These are phyloP conservation scores for Cordyceps farinosa DNA, from an alignment of 2,329 filamentous ascomycete genomes.

Conservation along the genomic window DNA sequence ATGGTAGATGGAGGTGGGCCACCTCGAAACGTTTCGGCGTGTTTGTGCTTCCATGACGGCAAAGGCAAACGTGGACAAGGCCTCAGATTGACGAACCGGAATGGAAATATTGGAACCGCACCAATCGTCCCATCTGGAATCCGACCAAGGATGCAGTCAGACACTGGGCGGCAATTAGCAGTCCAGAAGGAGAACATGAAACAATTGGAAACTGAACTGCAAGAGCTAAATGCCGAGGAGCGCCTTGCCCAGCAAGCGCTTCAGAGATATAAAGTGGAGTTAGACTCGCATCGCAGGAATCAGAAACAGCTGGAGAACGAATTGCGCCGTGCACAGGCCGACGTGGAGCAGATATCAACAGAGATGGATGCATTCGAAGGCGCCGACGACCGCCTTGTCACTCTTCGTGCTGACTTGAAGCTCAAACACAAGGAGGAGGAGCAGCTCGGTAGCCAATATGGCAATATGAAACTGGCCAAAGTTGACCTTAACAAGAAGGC, in stretches of 20 bases:
- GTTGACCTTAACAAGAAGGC: constrained; percentile 43
- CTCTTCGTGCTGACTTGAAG: constrained; percentile 54
- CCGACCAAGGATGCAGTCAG: constrained; percentile 73
- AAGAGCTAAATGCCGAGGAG: constrained; percentile 47
- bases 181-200: constrained; percentile 48
- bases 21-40: constrained; percentile 69
- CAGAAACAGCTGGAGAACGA: constrained; percentile 45
- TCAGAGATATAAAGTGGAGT: constrained; percentile 44
- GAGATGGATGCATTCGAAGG: constrained; percentile 65
- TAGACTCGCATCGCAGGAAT: constrained; percentile 41
- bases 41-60: constrained; percentile 64
- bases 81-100: constrained; percentile 50
- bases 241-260: constrained; percentile 45
- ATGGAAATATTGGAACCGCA: constrained; percentile 40
- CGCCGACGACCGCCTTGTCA: constrained; percentile 62
- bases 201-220: constrained; percentile 53
- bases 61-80: constrained; percentile 53
- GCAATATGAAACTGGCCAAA: constrained; percentile 47
- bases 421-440: constrained; percentile 48
- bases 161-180: constrained; percentile 63
- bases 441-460: constrained; percentile 54
- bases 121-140: constrained; percentile 46
- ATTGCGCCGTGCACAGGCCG: constrained; percentile 58
- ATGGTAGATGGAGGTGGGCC: constrained; percentile 59
- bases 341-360: constrained; percentile 47